A percentile compares a stretch with the other conserved stretches of the same genome.
Conservation (phyloP, 208 protist genomes). For the Leishmania mexicana region DNA sequence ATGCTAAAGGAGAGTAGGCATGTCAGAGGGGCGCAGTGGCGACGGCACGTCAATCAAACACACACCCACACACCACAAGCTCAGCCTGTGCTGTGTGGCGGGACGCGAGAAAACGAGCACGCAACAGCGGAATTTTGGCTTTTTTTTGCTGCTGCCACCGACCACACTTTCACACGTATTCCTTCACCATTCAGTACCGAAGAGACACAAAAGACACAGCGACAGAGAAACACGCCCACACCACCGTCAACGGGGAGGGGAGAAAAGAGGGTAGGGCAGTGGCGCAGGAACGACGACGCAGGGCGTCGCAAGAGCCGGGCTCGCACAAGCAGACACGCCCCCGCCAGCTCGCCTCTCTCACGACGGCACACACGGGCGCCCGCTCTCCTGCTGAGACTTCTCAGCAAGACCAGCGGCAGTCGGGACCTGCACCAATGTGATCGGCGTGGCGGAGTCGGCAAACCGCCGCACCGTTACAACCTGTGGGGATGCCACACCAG, state of each 20-base stretch:
- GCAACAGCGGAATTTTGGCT: not conserved
- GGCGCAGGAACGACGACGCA: not conserved
- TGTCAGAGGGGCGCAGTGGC: not conserved
- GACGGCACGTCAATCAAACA: not conserved
- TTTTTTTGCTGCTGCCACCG: not conserved
- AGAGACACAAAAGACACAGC: not conserved
- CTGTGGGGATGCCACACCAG: slow-evolving; percentile 9
- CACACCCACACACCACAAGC: not conserved
- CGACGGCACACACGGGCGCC: not conserved
- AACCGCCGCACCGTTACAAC: slow-evolving; percentile 19
- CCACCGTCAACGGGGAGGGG: not conserved
- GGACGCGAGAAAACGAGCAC: not conserved
- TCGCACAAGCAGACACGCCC: not conserved
- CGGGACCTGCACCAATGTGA: not conserved
- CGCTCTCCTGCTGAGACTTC: not conserved
- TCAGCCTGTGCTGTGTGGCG: not conserved
- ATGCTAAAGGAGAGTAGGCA: not conserved
- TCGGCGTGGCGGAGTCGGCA: slow-evolving; percentile 10
- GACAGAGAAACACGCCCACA: not conserved
- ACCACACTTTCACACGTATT: not conserved
- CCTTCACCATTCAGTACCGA: not conserved
- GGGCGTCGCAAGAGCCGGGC: not conserved
- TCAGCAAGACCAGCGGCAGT: not conserved
- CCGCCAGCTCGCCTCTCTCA: not conserved
- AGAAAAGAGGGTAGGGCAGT: not conserved